Base-by-base conservation (phyloP, 2,329 filamentous ascomycete genomes). In the Colletotrichum acutatum region DNA sequence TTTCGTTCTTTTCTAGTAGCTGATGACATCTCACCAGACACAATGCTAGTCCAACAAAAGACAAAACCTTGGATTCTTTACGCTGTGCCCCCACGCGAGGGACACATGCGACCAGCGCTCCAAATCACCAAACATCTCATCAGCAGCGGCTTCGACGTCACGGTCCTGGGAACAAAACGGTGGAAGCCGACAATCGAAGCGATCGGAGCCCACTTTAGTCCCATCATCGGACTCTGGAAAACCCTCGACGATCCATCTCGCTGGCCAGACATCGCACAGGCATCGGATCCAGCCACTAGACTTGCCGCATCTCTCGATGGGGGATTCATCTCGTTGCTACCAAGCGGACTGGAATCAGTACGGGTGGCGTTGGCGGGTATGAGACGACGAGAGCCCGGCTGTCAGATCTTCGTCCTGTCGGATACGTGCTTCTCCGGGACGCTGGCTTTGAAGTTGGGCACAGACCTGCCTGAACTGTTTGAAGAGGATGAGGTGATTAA, bases 351-450 rank as follows among this genome's bases (percentile, higher is more conserved):
- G 2, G 66, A 72, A 9, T 72, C 66, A 0, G 24, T 72, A 7
- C 60, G 66, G 8, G 68, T 46, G 37, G 69, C 66, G 16, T 37
- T 69, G 6, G 66, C 66, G 6, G 65, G 28, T 4, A 54, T 72
- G 16, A 59, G 59, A 37, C 42, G 53, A 14, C 58, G 53, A 6
- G 22, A 26, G 14, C 42, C 69, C 0, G 11, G n/a, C 1, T 30
- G 28, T 14, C 19, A 3, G 3, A 63, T 64, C 4, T 28, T 69
- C 3, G 28, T 72, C 14, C 22, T 72, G 2, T 72, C 66, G 3
- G 66, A 72, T 6, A 69, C 66, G 3, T 72, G 69, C 42, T 72
- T 72, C n/a, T 72, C 66, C 0, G 59, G 69, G 1, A 69, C 59
- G 2, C 2, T 72, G 22, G 59, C 32, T 9, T 26, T 69, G 37